Evolutionary conservation across 495 filamentous ascomycete genomes (phyloP), one percentile per base, ranked within the genome.

Genomic region (Aspergillus nanangensis): DNA sequence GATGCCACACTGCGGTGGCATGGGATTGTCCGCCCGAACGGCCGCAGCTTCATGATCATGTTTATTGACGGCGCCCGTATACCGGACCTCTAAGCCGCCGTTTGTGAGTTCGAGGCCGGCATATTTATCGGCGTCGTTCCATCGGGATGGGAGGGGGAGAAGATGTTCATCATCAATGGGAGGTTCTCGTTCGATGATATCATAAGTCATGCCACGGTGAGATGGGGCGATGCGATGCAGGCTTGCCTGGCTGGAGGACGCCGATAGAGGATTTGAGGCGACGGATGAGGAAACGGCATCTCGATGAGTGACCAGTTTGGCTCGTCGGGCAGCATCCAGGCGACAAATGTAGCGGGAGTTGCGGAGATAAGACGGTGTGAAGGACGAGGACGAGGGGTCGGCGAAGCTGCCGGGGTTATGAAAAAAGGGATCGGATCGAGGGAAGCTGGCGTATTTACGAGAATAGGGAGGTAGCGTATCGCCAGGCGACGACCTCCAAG

Each of bases 1-100:
- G 44, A 98, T 84, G 0, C 93, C 93, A 53, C 86, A 90, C 62
- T 94, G 82, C 37, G 82, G 76, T n/a, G 93, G 87, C 84, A 98
- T 96, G 20, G 82, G 81, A 63, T 91, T 75, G 56, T 99, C 88
- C 27, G 94, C 81, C 25, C 93, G 83, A 48, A 95, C 78, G 13
- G 89, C 79, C 27, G 81, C 89, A 40, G 89, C 88, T 57, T 96
- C 93, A 60, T 90, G 85, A 25, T 95, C 87, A 51, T 74, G 69
- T 23, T 74, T 73, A 60, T 84, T 83, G 35, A 70, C 62, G 0
- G 72, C 65, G 19, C 84, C 84, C 20, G 65, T 67, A 57, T 88
- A 94, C 48, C 86, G 83, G 18, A 95, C 84, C 56, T 95, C 89
- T 44, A 80, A 70, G 7, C 91, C 90, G 51, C 88, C 83, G 14